These are phyloP conservation scores for Carex scoparia DNA, from an alignment of 176 grass and related monocot genomes.

Conservation along the genomic window DNA sequence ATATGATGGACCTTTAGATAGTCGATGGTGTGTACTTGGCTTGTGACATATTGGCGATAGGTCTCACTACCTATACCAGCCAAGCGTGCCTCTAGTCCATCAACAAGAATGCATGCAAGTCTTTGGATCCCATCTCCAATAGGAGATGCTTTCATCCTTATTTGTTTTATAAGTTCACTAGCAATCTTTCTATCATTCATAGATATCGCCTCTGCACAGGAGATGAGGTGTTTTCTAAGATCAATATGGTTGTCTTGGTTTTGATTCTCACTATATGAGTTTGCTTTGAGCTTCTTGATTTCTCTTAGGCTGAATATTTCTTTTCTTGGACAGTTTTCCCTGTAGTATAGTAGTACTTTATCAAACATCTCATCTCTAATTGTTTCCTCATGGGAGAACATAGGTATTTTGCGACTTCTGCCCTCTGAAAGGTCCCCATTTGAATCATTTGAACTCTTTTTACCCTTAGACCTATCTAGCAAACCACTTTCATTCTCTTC, in stretches of 20 bases:
- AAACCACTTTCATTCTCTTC: not conserved
- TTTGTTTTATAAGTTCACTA: conserved; percentile 36
- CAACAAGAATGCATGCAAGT: conserved; percentile 39
- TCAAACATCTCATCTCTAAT: conserved; percentile 49
- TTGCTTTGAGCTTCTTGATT: conserved; percentile 2
- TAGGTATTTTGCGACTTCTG: conserved; percentile 35
- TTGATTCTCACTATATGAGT: conserved; percentile 8
- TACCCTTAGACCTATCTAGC: not conserved
- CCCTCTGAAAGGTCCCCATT: conserved; percentile 26
- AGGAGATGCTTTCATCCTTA: conserved; percentile 39
- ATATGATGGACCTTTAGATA: conserved; percentile 37
- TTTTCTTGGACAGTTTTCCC: not conserved
- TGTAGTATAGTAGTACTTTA: conserved; percentile 32
- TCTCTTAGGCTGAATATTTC: conserved; percentile 22
- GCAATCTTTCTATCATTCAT: conserved; percentile 20
- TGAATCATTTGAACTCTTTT: conserved; percentile 1
- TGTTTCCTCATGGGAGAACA: conserved; percentile 25
- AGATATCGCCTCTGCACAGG: conserved; percentile 42
- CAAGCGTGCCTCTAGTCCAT: conserved; percentile 59
- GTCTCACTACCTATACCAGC: conserved; percentile 34
- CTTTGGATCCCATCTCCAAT: conserved; percentile 47
- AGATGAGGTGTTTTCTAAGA: conserved; percentile 39
- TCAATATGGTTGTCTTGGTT: conserved; percentile 19
- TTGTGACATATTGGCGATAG: conserved; percentile 23
- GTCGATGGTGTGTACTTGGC: conserved; percentile 17